Evolutionary conservation across 768 basidiomycete genomes (phyloP).

Genomic region (Hydnomerulius pinastri): DNA sequence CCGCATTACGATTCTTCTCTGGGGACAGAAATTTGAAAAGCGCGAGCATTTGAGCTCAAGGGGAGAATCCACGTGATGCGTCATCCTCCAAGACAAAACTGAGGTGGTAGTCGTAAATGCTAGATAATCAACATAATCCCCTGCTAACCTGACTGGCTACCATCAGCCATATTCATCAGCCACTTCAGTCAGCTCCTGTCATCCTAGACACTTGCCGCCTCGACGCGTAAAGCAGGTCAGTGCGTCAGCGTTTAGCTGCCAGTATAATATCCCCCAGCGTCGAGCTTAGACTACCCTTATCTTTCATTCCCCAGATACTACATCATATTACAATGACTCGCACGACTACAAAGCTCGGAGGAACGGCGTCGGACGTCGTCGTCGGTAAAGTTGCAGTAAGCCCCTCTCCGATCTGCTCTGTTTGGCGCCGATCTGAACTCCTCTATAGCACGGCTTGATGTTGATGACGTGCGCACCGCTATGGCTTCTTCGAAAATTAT

Average conservation of each 20-base stretch:
- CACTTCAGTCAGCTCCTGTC: too few species aligned
- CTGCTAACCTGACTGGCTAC: background rate
- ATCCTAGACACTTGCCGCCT: too few species aligned
- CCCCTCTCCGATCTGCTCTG: background rate
- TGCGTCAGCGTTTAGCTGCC: background rate
- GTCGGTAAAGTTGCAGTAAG: conserved; percentile 43
- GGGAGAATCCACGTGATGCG: too few species aligned
- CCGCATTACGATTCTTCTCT: too few species aligned
- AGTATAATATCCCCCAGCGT: background rate
- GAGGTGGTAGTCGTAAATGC: too few species aligned
- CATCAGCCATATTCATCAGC: too few species aligned
- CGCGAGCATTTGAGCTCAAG: too few species aligned
- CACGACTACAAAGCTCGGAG: conserved; percentile 38
- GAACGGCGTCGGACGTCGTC: conserved; percentile 36
- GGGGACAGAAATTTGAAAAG: too few species aligned
- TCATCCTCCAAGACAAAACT: too few species aligned
- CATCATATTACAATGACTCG: conserved; percentile 31
- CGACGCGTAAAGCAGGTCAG: background rate
- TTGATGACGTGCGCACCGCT: conserved; percentile 63
- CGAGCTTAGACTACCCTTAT: background rate
- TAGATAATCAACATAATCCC: background rate
- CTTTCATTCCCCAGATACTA: background rate
- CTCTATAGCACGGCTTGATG: conserved; percentile 52
- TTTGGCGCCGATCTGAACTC: background rate
- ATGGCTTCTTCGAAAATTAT: too few species aligned